Conservation (phyloP, 2,329 filamentous ascomycete species). For the Cladosporium phlei region DNA sequence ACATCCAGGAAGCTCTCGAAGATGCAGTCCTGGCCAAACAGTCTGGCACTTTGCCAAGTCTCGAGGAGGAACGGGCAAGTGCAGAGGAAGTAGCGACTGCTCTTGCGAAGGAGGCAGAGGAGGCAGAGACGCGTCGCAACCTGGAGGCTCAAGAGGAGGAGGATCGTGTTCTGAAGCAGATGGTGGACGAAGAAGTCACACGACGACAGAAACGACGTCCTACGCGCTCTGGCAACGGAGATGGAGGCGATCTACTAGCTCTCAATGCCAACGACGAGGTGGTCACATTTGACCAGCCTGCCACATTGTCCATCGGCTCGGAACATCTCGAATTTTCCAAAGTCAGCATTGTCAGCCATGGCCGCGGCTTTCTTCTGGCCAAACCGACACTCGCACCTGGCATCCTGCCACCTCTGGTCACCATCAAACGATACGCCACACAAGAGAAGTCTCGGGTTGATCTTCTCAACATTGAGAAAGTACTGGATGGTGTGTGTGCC, state of each 20-base stretch:
- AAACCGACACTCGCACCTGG: slow-evolving; percentile 16
- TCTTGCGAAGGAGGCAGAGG: slow-evolving; percentile 46
- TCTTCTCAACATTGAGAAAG: slow-evolving; percentile 26
- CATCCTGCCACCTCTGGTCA: slow-evolving; percentile 21
- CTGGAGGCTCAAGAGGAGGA: slow-evolving; percentile 51
- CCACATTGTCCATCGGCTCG: slow-evolving; percentile 18
- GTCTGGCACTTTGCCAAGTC: slow-evolving; percentile 69
- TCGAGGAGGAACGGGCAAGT: slow-evolving; percentile 81
- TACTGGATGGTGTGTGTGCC: slow-evolving; percentile 67
- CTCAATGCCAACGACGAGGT: slow-evolving; percentile 14
- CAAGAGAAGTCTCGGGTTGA: slow-evolving; percentile 22
- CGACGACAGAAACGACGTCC: slow-evolving; percentile 59
- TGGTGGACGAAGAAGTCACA: slow-evolving; percentile 68
- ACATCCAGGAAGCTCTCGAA: slow-evolving; percentile 68
- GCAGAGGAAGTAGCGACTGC: slow-evolving; percentile 69
- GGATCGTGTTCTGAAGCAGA: slow-evolving; percentile 63
- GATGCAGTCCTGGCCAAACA: slow-evolving; percentile 76
- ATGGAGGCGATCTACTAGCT: slow-evolving; percentile 14
- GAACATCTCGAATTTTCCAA: slow-evolving; percentile 23
- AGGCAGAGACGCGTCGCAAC: slow-evolving; percentile 36
- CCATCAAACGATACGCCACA: slow-evolving; percentile 24
- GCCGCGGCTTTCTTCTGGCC: slow-evolving; percentile 20
- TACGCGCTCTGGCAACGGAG: slow-evolving; percentile 40
- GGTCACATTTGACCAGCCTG: slow-evolving; percentile 28
- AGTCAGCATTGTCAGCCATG: slow-evolving; percentile 19